phyloP scores from a whole-genome alignment of 2,329 filamentous ascomycete genomes.

The Neofusicoccum sp. region DNA sequence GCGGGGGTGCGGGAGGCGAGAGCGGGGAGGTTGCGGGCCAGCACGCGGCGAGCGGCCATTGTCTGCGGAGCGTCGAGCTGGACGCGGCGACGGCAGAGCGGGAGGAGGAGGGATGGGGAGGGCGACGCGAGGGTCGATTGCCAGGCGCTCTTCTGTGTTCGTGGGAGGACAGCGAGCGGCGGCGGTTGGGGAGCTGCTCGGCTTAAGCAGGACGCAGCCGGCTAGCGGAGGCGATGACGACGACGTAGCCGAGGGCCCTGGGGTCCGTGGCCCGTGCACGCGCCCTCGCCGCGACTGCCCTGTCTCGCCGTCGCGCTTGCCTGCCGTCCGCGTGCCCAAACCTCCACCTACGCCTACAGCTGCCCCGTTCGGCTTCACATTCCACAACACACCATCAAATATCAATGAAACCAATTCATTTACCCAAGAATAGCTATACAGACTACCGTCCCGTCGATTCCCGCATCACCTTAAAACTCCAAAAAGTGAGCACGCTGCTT shows the following conservation, averaged over 20 bases:
- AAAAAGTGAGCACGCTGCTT: constrained; percentile 5
- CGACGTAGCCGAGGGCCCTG: constrained; percentile 14
- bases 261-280: not conserved
- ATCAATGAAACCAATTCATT: constrained; percentile 13
- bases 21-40: constrained; percentile 45
- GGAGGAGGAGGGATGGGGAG: not conserved
- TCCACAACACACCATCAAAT: not conserved
- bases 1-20: constrained; percentile 41
- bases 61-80: not conserved
- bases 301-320: not conserved
- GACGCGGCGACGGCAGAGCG: not conserved
- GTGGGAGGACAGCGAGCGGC: not conserved
- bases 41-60: constrained; percentile 51
- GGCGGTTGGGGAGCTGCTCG: not conserved
- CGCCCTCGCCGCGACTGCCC: not conserved
- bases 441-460: constrained; percentile 2
- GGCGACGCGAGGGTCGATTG: not conserved
- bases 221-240: constrained; percentile 14
- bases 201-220: constrained; percentile 18
- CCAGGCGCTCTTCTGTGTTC: not conserved
- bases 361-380: not conserved
- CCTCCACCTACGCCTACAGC: not conserved
- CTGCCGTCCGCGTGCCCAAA: not conserved
- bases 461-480: constrained; percentile 5
- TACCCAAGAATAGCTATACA: constrained; percentile 14